Evolutionary conservation across 805 yeast species (phyloP), one percentile per base, ranked within the genome.

Genomic region (Tetrapisispora phaffii): DNA sequence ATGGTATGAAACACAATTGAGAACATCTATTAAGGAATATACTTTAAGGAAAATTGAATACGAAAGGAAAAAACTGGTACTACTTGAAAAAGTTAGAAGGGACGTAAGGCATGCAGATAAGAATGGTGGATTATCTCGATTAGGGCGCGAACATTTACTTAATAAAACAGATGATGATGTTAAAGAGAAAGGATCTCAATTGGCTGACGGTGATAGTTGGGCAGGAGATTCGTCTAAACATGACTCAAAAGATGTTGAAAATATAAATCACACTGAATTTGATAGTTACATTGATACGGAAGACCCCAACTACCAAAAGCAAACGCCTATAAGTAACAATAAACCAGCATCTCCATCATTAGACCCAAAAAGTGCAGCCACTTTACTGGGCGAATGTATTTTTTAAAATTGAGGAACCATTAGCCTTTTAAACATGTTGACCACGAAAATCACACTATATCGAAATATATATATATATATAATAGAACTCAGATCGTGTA

Each of bases 291-390:
- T 55, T 16, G 40, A 43, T 15, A 48, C 52, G 21, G 47, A 59
- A 66, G 56, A 71, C 60, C 10, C 13, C 13, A 41, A 69, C 62
- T 55, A 62, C 66, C 44, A 64, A n/a, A 44, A 13, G 4, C 26
- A 21, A 34, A 34, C 7, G 4, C 4, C 4, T 8, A 12, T 37
- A 28, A 45, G 39, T 26, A 22, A 44, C 12, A 17, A 44, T 24
- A 44, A 42, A 28, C 5, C 33, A 29, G 36, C 5, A 33, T 20
- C 28, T 33, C 39, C 54, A 3, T 44, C 66, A 5, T 75, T 87
- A 5, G 90, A 86, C 63, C 94, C 96, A 0, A 78, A 77, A 48
- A 80, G 79, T 55, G 97, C 96, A 1, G 97, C 96, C 0, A 70
- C 77, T 31, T 55, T 90, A 34, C 69, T 89, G 23, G 95, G 96